Evolutionary conservation across 169 alveolate genomes (phyloP), one percentile per base, ranked within the genome.

Genomic region (Eimeria acervulina): DNA sequence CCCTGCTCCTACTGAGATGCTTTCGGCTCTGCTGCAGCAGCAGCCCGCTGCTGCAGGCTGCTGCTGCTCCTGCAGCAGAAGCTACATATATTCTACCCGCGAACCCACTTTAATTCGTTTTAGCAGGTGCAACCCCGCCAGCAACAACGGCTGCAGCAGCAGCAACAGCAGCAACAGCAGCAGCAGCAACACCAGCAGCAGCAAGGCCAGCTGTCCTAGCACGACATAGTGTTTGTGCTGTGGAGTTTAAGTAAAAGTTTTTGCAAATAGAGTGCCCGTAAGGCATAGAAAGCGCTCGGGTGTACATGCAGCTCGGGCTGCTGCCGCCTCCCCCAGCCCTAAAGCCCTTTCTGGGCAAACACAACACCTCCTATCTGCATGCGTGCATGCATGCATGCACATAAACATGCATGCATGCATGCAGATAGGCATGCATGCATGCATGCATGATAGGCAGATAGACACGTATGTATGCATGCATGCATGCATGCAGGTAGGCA

Each of bases 401-500:
- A 47, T 5, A 12, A 40, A 40, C 38, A 26, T 70, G 81, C 81
- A 70, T 76, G 88, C 88, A 76, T 76, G 88, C 55, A 36, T 76
- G 88, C 88, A 76, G 38, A 61, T 61, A 76, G 2, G 88, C 81
- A 55, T 13, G 26, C 66, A 55, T 13, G 66, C 55, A 55, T 7
- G 66, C 66, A 55, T 47, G 55, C 55, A 47, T 47, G 55, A 40
- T 2, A 36, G 19, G 81, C 38, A 26, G 8, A 40, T 40, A 70
- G 38, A 61, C 88, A 76, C 38, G 88, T 28, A 36, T 76, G 81
- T 2, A 36, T 7, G 81, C 38, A 26, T 70, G 81, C 81, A 70
- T 76, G 88, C 88, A 76, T 76, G 88, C 55, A 36, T 76, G 88
- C 88, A 76, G 38, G 88, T 61, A 76, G 2, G 88, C 81, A 55